Conservation (phyloP, 176 grass and related monocot genomes). For the Bolboschoenus planiculmis region DNA sequence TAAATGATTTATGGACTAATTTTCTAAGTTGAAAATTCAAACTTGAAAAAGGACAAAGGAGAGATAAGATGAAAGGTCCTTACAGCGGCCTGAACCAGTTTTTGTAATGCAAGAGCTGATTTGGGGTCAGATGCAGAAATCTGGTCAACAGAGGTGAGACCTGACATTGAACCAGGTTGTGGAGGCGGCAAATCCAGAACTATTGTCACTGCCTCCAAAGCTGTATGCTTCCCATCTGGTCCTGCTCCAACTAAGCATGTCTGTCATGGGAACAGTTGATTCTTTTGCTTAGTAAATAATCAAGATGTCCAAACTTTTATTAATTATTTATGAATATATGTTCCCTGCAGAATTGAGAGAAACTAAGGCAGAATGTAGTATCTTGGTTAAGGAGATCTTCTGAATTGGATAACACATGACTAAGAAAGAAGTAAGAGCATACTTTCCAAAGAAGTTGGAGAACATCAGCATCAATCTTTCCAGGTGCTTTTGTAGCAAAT, state of each 20-base stretch:
- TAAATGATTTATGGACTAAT: background rate
- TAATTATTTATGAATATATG: background rate
- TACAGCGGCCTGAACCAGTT: constrained; percentile 98
- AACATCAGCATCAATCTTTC: constrained; percentile 99
- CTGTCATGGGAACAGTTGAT: constrained; percentile 36
- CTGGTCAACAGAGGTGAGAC: constrained; percentile 84
- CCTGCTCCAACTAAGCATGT: constrained; percentile 98
- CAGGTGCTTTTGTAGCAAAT: constrained; percentile 99
- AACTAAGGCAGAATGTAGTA: background rate
- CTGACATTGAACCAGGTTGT: constrained; percentile 82
- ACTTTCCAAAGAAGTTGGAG: constrained; percentile 98
- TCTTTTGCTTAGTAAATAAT: background rate
- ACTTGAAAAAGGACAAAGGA: background rate
- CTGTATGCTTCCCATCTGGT: constrained; percentile 97
- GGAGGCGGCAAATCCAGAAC: constrained; percentile 97
- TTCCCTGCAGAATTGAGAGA: background rate
- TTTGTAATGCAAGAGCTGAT: constrained; percentile 96
- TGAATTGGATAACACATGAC: background rate
- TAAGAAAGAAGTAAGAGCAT: constrained; percentile 23
- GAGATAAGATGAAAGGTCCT: constrained; percentile 28
- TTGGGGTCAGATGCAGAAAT: constrained; percentile 94
- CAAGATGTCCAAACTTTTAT: background rate
- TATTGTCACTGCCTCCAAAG: constrained; percentile 97
- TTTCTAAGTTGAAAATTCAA: background rate
- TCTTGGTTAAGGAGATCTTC: background rate